Evolutionary conservation across 2,329 filamentous ascomycete species (phyloP).

Genomic region (Penicillium psychrosexuale): DNA sequence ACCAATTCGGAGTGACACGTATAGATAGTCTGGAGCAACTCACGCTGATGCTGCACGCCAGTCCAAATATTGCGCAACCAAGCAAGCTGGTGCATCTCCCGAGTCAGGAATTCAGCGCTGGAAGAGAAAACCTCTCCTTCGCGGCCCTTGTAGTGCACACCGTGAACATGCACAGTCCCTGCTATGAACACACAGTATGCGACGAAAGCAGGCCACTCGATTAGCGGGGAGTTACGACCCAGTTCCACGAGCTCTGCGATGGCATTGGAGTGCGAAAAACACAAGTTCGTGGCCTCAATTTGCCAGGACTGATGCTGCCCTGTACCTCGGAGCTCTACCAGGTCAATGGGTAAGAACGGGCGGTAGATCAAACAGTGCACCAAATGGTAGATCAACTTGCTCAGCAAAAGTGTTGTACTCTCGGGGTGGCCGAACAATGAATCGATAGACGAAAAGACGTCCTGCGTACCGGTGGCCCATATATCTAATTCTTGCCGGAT

Average conservation of each 20-base stretch:
- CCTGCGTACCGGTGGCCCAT: slow-evolving; percentile 78
- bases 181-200: slow-evolving; percentile 85
- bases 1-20: slow-evolving; percentile 77
- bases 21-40: slow-evolving; percentile 74
- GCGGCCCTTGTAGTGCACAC: slow-evolving; percentile 69
- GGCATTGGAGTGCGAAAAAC: slow-evolving; percentile 81
- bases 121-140: slow-evolving; percentile 62
- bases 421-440: slow-evolving; percentile 73
- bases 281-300: slow-evolving; percentile 84
- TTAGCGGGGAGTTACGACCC: slow-evolving; percentile 67
- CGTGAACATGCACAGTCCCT: slow-evolving; percentile 84
- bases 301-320: slow-evolving; percentile 91
- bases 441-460: slow-evolving; percentile 73
- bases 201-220: slow-evolving; percentile 84
- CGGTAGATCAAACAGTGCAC: slow-evolving; percentile 84
- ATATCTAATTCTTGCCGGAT: slow-evolving; percentile 81
- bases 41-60: slow-evolving; percentile 73
- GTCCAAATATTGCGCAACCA: slow-evolving; percentile 75
- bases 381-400: slow-evolving; percentile 82
- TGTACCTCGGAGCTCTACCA: slow-evolving; percentile 73
- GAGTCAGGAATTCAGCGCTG: slow-evolving; percentile 67
- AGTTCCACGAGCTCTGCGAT: slow-evolving; percentile 80
- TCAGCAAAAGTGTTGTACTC: slow-evolving; percentile 73
- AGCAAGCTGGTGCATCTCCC: slow-evolving; percentile 75
- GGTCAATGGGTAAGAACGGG: slow-evolving; percentile 79